phyloP scores from a whole-genome alignment of 2,329 filamentous ascomycete species.

The Drechslera avenae region DNA sequence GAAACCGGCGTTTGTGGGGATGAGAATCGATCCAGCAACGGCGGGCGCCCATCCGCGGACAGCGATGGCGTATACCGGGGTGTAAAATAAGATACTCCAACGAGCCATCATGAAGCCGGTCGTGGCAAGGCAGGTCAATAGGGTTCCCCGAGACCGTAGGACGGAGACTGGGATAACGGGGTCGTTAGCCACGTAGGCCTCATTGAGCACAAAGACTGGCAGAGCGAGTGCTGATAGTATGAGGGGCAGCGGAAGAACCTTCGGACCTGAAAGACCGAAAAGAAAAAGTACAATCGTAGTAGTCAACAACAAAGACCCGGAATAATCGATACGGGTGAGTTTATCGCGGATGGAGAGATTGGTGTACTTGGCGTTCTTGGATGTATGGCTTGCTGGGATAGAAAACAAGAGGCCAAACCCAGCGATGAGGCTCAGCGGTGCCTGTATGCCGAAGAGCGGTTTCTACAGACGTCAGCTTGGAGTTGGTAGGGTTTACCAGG shows the following conservation, averaged over 20 bases:
- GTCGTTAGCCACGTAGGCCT: conserved; percentile 66
- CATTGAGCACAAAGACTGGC: conserved; percentile 63
- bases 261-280: conserved; percentile 68
- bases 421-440: conserved; percentile 65
- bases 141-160: conserved; percentile 70
- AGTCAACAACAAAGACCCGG: conserved; percentile 64
- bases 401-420: conserved; percentile 68
- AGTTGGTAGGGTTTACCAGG: neutral
- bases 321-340: conserved; percentile 73
- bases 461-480: conserved; percentile 55
- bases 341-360: conserved; percentile 56
- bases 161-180: conserved; percentile 77
- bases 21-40: conserved; percentile 73
- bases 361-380: conserved; percentile 45
- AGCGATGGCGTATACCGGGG: conserved; percentile 78
- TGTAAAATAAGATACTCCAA: conserved; percentile 81
- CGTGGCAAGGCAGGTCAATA: conserved; percentile 75
- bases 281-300: conserved; percentile 72
- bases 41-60: conserved; percentile 73
- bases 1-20: conserved; percentile 83
- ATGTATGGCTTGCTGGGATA: conserved; percentile 59
- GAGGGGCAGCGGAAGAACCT: conserved; percentile 65
- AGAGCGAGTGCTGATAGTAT: conserved; percentile 61
- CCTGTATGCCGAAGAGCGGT: conserved; percentile 74
- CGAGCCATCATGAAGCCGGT: conserved; percentile 80